phyloP scores from a whole-genome alignment of 2,329 filamentous ascomycete species.

The Xylariomycetidae sp. region DNA sequence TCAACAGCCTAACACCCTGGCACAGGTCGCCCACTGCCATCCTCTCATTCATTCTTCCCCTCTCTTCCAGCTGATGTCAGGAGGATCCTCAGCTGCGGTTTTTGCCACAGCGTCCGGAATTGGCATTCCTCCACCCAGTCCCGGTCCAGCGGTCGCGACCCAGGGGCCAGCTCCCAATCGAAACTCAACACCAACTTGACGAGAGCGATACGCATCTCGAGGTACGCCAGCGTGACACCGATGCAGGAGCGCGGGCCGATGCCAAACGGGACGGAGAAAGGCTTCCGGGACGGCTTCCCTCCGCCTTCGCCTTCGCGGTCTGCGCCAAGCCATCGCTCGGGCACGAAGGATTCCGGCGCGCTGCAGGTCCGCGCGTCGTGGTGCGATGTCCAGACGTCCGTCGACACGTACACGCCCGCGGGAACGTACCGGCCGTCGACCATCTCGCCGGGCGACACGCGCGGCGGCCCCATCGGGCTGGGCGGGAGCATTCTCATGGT shows the following conservation, averaged over 20 bases:
- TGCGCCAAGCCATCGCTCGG: slow-evolving; percentile 19
- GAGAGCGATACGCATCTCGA: slow-evolving; percentile 23
- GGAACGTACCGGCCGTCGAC: slow-evolving; percentile 21
- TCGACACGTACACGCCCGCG: slow-evolving; percentile 16
- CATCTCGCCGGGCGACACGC: slow-evolving; percentile 18
- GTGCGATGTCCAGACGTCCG: slow-evolving; percentile 16
- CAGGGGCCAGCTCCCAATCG: background rate
- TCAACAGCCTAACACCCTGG: too few relatives aligned
- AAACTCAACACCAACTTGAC: slow-evolving; percentile 19
- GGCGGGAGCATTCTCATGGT: slow-evolving; percentile 19
- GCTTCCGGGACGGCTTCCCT: slow-evolving; percentile 5
- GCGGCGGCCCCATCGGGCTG: slow-evolving; percentile 20
- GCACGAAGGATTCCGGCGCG: slow-evolving; percentile 17
- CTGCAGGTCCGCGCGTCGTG: slow-evolving; percentile 19
- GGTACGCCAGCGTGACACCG: slow-evolving; percentile 20
- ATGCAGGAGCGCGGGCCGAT: slow-evolving; percentile 19
- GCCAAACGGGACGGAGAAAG: slow-evolving; percentile 17
- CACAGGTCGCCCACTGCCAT: too few relatives aligned
- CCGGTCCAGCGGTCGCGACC: background rate
- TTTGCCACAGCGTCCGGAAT: background rate
- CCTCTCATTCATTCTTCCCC: too few relatives aligned
- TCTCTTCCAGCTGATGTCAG: too few relatives aligned
- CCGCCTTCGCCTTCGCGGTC: slow-evolving; percentile 4
- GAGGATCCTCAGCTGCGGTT: too few relatives aligned
- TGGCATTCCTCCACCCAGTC: background rate